phyloP scores from a whole-genome alignment of 179 eudicot species.

The Sideroxylon spinosum region DNA sequence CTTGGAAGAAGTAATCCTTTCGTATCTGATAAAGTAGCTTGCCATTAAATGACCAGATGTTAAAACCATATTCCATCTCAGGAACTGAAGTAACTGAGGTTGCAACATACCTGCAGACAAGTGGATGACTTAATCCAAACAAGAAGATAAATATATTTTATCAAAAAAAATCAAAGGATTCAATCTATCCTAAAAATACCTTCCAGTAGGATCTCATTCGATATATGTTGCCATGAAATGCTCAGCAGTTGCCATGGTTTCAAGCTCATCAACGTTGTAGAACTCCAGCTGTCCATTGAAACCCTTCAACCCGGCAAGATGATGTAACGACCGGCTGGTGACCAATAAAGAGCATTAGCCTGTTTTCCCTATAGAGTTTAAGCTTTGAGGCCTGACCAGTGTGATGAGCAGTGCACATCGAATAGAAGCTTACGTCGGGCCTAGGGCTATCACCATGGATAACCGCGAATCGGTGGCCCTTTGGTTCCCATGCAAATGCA shows the following conservation, averaged over 20 bases:
- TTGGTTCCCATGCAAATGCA: slow-evolving; percentile 99
- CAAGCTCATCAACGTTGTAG: slow-evolving; percentile 93
- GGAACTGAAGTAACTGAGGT: slow-evolving; percentile 81
- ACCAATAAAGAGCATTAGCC: slow-evolving; percentile 97
- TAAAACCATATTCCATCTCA: slow-evolving; percentile 94
- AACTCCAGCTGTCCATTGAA: slow-evolving; percentile 96
- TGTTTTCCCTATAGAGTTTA: slow-evolving; percentile 79
- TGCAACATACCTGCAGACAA: slow-evolving; percentile 60
- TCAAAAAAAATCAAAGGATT: slow-evolving; percentile 4
- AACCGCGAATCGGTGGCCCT: slow-evolving; percentile 95
- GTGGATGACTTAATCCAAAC: neutral
- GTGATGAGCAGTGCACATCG: slow-evolving; percentile 66
- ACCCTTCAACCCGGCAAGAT: slow-evolving; percentile 92
- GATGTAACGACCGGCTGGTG: slow-evolving; percentile 77
- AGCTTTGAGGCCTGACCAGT: slow-evolving; percentile 82
- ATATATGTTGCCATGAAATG: slow-evolving; percentile 96
- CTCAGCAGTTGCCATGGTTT: slow-evolving; percentile 92
- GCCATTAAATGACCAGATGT: slow-evolving; percentile 83
- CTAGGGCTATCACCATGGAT: slow-evolving; percentile 92
- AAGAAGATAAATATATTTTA: neutral
- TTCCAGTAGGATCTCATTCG: slow-evolving; percentile 99
- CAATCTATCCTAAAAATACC: slow-evolving; percentile 36
- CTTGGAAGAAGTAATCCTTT: slow-evolving; percentile 92
- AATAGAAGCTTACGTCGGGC: slow-evolving; percentile 89
- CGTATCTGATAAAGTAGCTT: slow-evolving; percentile 66